A percentile compares a stretch with the other conserved stretches of the same genome.
These are phyloP conservation scores for Pyrrhoderma noxium DNA, from an alignment of 1,284 basidiomycete genomes.

Conservation along the genomic window DNA sequence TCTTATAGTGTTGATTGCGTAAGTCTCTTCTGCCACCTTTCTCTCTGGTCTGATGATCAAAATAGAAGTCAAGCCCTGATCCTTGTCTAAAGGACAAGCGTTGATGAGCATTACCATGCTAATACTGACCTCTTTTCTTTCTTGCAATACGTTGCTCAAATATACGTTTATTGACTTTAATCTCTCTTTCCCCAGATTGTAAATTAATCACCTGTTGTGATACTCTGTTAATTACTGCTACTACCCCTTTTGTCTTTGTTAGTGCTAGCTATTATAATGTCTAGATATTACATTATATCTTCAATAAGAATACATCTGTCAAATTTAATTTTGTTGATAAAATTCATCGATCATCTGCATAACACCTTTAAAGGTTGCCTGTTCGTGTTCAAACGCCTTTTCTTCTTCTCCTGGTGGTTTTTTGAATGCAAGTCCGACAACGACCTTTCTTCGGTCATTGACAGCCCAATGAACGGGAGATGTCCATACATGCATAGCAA, in stretches of 20 bases:
- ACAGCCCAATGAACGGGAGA: slow-evolving; percentile 18
- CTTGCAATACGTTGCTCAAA: not conserved
- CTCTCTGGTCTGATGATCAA: slow-evolving; percentile 46
- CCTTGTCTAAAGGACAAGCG: slow-evolving; percentile 57
- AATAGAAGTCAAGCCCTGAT: slow-evolving; percentile 87
- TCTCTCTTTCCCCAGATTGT: too few relatives aligned
- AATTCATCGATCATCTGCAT: slow-evolving; percentile 14
- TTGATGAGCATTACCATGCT: slow-evolving; percentile 75
- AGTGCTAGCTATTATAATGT: not conserved
- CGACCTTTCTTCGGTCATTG: slow-evolving; percentile 41
- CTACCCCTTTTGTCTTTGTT: not conserved
- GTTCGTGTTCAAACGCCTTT: slow-evolving; percentile 18
- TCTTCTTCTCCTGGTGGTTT: slow-evolving; percentile 23
- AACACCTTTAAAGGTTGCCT: slow-evolving; percentile 15
- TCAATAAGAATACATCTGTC: too few relatives aligned
- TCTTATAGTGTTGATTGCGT: not conserved
- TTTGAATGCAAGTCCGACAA: slow-evolving; percentile 64
- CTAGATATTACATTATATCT: too few relatives aligned
- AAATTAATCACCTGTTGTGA: too few relatives aligned
- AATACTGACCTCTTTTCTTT: slow-evolving; percentile 55
- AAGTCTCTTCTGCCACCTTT: slow-evolving; percentile 28
- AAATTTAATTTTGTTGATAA: not conserved
- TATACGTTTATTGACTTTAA: not conserved
- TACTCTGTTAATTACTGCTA: too few relatives aligned
- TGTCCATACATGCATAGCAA: slow-evolving; percentile 79